Evolutionary conservation across 2,329 filamentous ascomycete species (phyloP).

Genomic region (Epichloe brachyelytri): DNA sequence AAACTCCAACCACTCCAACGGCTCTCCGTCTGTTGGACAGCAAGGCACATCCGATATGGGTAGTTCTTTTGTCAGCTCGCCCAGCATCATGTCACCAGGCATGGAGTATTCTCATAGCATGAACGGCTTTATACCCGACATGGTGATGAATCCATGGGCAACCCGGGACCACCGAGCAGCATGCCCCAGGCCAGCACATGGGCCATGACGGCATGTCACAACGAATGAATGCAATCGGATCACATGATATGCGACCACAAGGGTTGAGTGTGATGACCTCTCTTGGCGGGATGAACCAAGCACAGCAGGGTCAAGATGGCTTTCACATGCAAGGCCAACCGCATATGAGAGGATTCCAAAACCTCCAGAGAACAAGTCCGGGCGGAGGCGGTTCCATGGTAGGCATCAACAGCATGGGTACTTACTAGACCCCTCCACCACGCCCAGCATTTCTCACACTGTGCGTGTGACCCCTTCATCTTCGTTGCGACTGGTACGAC

Average conservation of each 20-base stretch:
- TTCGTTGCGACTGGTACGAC: not conserved
- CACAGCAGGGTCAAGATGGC: constrained; percentile 18
- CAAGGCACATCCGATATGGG: constrained; percentile 24
- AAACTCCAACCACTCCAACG: constrained; percentile 19
- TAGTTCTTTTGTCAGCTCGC: constrained; percentile 39
- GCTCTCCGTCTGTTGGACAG: constrained; percentile 16
- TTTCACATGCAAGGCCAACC: constrained; percentile 20
- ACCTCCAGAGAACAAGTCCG: constrained; percentile 31
- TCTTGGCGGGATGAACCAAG: constrained; percentile 15
- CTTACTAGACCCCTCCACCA: not conserved
- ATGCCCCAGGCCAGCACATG: constrained; percentile 17
- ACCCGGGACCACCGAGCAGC: constrained; percentile 10
- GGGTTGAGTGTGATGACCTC: constrained; percentile 19
- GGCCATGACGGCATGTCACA: constrained; percentile 17
- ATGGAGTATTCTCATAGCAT: constrained; percentile 35
- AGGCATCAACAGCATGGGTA: constrained; percentile 16
- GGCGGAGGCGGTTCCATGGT: constrained; percentile 18
- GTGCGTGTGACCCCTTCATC: not conserved
- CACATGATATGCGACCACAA: constrained; percentile 14
- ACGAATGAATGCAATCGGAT: constrained; percentile 12
- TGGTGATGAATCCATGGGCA: constrained; percentile 38
- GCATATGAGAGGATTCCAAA: constrained; percentile 32
- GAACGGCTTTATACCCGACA: constrained; percentile 38
- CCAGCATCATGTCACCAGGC: constrained; percentile 38
- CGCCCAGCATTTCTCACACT: not conserved